Base-by-base conservation (phyloP, 164 flowering plant species). In the Liquidambar formosana region DNA sequence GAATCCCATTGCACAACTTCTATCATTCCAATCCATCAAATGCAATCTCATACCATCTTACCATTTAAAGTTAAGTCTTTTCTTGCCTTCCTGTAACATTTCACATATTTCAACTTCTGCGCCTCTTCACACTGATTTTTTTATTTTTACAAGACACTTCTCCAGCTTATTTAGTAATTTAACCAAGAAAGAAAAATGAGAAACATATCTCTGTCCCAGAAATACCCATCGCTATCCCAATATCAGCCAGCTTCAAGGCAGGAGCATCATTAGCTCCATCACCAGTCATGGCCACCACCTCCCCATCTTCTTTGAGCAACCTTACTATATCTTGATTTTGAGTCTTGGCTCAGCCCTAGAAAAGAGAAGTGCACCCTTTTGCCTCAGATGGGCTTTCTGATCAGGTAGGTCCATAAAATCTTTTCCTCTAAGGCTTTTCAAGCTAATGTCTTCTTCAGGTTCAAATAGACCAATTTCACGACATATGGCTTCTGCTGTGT, bases 181-280 rank as follows among this genome's bases (percentile, higher is more conserved):
- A n/a, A 26, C 18, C 43, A 48, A 28, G 12, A 22, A 5, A 15
- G 15, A 18, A 58, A 63, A 60, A 53, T 51, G 33, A 62, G 53
- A 21, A 51, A 28, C 16, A 60, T 78, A 91, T 97, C 97, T 95
- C 99, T 44, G 98, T 95, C 41, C 99, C 97, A 69, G 96, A 73
- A 70, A 93, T 91, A 52, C 99, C 99, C 99, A 95, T 95, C 3
- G 99, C 97, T 69, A 95, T 83, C 12, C 99, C 99, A n/a, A n/a
- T n/a, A n/a, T n/a, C n/a, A n/a, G n/a, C n/a, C n/a, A n/a, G n/a
- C n/a, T n/a, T n/a, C n/a, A n/a, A n/a, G n/a, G n/a, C n/a, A n/a
- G n/a, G n/a, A n/a, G n/a, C n/a, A n/a, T n/a, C n/a, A n/a, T n/a
- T 92, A 57, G 90, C 97, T 59, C 97, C 97, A 83, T 92, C 97